phyloP scores from a whole-genome alignment of 1,284 basidiomycete genomes.

The Pseudozyma hubeiensis region DNA sequence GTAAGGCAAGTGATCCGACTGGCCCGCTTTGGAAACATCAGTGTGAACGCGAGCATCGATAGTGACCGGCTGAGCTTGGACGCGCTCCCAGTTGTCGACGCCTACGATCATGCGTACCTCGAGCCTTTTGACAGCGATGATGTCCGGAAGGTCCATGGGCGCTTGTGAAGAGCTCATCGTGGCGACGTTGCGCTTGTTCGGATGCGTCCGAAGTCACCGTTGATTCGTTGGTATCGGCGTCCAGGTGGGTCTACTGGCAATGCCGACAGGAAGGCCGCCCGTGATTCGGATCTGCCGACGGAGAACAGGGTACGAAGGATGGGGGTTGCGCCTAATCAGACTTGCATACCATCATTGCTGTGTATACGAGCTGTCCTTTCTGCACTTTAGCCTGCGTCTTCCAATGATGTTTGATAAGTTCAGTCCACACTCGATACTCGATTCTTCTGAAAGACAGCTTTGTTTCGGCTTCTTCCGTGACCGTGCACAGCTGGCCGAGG shows the following conservation, averaged over 20 bases:
- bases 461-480: too few species aligned
- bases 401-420: too few species aligned
- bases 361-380: too few species aligned
- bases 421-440: too few species aligned
- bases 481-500: too few species aligned
- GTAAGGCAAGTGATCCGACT: slow-evolving; percentile 74
- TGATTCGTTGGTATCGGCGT: neutral
- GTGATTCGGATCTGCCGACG: slow-evolving; percentile 5
- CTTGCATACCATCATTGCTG: slow-evolving; percentile 29
- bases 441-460: too few species aligned
- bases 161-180: slow-evolving; percentile 22
- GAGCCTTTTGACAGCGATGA: slow-evolving; percentile 58
- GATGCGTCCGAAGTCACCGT: neutral
- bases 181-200: neutral
- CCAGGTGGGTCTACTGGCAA: neutral
- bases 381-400: too few species aligned
- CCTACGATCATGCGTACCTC: slow-evolving; percentile 63
- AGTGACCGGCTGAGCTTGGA: slow-evolving; percentile 73
- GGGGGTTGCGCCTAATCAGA: neutral
- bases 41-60: slow-evolving; percentile 74
- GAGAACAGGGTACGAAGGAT: neutral
- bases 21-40: slow-evolving; percentile 73
- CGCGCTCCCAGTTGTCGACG: slow-evolving; percentile 65
- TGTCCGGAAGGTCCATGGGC: slow-evolving; percentile 49
- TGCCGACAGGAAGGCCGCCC: slow-evolving; percentile 12